Evolutionary conservation across 805 yeast genomes (phyloP), one percentile per base, ranked within the genome.

Genomic region (Lachancea fermentati): DNA sequence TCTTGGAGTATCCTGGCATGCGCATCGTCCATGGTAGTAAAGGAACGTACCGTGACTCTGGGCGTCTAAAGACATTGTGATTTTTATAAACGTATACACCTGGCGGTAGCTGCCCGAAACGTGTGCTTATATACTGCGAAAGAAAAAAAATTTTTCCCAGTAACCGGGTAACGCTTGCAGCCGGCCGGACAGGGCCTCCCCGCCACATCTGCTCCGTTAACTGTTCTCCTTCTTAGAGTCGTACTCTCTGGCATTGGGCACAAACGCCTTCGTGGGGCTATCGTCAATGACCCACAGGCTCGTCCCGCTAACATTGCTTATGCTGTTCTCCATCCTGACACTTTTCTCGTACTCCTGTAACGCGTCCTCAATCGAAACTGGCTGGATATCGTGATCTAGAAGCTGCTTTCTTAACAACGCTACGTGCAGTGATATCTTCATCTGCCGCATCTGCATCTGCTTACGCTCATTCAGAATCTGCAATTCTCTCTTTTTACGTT

Each of bases 11-110:
- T 47, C 32, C 41, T 22, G 36, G 39, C 30, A 30, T 32, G 34
- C 42, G 47, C 33, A 41, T 39, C 47, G 38, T 39, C 42, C 44
- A 44, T 37, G 30, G 43, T 39, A 32, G 44, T 32, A 33, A 37
- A 22, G 14, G 50, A 44, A 45, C 65, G 62, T 58, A 63, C 68
- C 72, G 73, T 69, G 73, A 69, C 73, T 69, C 73, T 69, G 91
- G 93, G 91, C 81, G 89, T 84, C 93, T 57, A 65, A 60, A 63
- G 69, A 69, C 56, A 65, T 66, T 49, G 68, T 75, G 37, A 60
- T 69, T 44, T 39, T 46, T 40, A 51, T 29, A 29, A 29, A n/a
- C n/a, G n/a, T n/a, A n/a, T n/a, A n/a, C n/a, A n/a, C 28, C 12
- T 24, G 28, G 28, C 28, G 7, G 12, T 24, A 24, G 7, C 28